Base-by-base conservation (phyloP, 2,329 filamentous ascomycete genomes). In the Botrytis squamosa region DNA sequence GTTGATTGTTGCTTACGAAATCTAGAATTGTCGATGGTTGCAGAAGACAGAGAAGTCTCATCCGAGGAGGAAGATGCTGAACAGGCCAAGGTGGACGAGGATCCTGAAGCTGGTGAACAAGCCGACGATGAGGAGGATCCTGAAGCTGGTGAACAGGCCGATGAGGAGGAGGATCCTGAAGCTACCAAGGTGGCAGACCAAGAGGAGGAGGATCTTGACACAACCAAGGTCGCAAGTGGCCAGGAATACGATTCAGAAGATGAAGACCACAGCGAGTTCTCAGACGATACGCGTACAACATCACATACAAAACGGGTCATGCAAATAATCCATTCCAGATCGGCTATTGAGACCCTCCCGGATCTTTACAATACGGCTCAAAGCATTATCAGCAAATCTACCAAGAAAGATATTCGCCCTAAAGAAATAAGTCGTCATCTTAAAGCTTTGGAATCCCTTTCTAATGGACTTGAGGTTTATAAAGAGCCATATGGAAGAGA, bases 321-420 rank as follows among this genome's bases (percentile, higher is more conserved):
- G 29, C 76, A 75, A 8, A 78, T 80, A 8, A 73, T 83, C 10
- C 81, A 85, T 7, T 76, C 82, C 29, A 40, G 29, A 12, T 77
- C 81, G 59, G 81, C 85, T 77, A 75, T 83, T 6, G 83, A 85
- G 67, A 78, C 78, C 18, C 79, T 85, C 10, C 82, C 81, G 33
- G 81, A 83, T 40, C 78, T 85, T 7, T 81, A 82, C 36, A 73
- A 78, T 57, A 77, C 79, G 6, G 80, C 84, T 12, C 75, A 76
- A 18, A 76, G 77, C n/a, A 76, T 85, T 2, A 74, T 85, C 36
- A 78, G 82, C 20, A 79, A 83, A 6, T 79, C 85, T 14, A 78
- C 82, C 9, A 81, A 82, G 12, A 73, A 71, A 16, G 76, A 79
- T 2, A 74, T 76, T 1, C 44, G 36, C 18, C 38, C 36, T 46